Base-by-base conservation (phyloP, 352 stramenopile species). In the Globisporangium solare region DNA sequence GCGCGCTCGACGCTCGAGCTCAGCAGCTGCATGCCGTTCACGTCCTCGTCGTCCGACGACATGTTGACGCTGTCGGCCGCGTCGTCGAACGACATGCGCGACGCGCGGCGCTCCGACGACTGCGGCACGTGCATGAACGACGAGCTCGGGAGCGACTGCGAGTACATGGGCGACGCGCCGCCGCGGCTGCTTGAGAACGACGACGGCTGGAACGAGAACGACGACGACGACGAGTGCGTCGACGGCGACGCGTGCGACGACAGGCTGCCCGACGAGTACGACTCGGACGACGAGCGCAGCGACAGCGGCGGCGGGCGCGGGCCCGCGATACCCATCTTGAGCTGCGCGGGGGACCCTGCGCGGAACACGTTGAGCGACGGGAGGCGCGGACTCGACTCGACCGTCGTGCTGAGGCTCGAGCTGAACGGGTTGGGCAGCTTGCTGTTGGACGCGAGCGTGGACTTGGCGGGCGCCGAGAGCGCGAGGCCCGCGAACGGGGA, bases 401-500 rank as follows among this genome's bases (percentile, higher is more conserved):
- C 56, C 24, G 68, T 85, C 56, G 58, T 69, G 50, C 51, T 73
- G 22, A 73, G 47, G 24, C 51, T 42, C 13, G 60, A 27, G 39
- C 53, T 49, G 48, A 91, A 91, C 37, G 80, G 80, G 58, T 90
- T 90, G 20, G 74, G 72, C 3, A 67, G 60, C 54, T 82, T 80
- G 12, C 50, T 35, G 27, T 35, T 35, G 22, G 52, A 56, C 50
- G 27, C 46, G 42, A 74, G 49, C 20, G 70, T 68, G n/a, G 78
- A 70, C 27, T 76, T 79, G 24, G 73, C 64, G 0, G 81, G 81
- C 6, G 81, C 81, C 21, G 81, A 91, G 14, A 91, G 71, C 5
- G 81, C 81, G 62, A 91, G 71, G 7, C 75, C 76, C 1, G 81
- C 81, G 22, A 91, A 91, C 7, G 81, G 81, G 2, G 81, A 91